Conservation (phyloP, 208 protist species). For the Acanthamoeba rhysodes region DNA sequence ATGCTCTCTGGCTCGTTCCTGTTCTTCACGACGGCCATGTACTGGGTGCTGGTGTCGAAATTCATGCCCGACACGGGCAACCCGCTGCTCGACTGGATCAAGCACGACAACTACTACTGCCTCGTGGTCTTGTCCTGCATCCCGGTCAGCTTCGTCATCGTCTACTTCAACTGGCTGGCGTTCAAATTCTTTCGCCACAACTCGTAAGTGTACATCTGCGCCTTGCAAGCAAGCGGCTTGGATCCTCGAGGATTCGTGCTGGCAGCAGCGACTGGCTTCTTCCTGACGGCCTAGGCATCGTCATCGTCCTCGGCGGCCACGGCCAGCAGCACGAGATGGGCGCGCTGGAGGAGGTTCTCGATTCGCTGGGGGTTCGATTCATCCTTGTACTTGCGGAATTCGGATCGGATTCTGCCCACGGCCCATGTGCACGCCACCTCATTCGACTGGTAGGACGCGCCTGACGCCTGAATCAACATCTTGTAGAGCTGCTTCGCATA, state of each 20-base stretch:
- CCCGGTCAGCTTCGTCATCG: constrained; percentile 78
- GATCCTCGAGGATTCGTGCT: neutral
- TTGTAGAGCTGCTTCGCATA: constrained; percentile 75
- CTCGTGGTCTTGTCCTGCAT: constrained; percentile 75
- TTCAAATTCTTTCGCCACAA: constrained; percentile 85
- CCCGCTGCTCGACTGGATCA: constrained; percentile 81
- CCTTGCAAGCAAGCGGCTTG: neutral
- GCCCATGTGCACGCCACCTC: constrained; percentile 66
- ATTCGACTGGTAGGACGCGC: neutral
- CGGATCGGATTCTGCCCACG: constrained; percentile 17
- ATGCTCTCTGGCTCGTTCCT: constrained; percentile 76
- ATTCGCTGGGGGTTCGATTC: constrained; percentile 26
- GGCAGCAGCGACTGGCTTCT: neutral
- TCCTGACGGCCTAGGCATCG: neutral
- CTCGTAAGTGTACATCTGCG: neutral
- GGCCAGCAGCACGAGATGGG: constrained; percentile 43
- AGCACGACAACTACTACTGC: constrained; percentile 84
- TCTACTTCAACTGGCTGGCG: constrained; percentile 82
- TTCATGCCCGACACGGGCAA: constrained; percentile 80
- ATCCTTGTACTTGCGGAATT: constrained; percentile 59
- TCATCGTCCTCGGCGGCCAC: neutral
- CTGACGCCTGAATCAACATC: constrained; percentile 22
- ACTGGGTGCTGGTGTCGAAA: constrained; percentile 81
- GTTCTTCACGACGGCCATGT: constrained; percentile 80
- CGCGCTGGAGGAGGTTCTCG: constrained; percentile 55